A percentile compares a stretch with the other conserved stretches of the same genome.
These are phyloP conservation scores for Monosporascus sp. DNA, from an alignment of 2,329 filamentous ascomycete genomes.

Conservation along the genomic window DNA sequence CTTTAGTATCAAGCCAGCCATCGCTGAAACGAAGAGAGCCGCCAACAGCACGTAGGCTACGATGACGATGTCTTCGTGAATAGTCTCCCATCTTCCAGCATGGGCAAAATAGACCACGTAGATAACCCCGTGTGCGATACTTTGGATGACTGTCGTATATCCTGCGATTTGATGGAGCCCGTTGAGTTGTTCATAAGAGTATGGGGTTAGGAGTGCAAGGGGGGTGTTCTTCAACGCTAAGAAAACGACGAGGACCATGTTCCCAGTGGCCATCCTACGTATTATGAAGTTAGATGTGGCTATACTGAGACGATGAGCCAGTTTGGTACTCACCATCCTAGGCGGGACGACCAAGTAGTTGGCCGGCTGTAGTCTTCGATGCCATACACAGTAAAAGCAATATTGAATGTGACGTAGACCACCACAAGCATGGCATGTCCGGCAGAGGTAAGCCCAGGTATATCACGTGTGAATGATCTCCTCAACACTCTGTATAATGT, in stretches of 20 bases:
- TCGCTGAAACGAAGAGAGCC: conserved; percentile 31
- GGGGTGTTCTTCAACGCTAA: conserved; percentile 45
- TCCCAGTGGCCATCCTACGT: conserved; percentile 39
- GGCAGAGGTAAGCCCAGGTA: conserved; percentile 32
- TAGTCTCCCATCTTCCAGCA: conserved; percentile 9
- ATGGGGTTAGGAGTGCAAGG: conserved; percentile 34
- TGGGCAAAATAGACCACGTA: conserved; percentile 27
- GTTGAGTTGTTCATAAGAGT: conserved; percentile 42
- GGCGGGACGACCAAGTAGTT: conserved; percentile 24
- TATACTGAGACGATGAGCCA: not conserved
- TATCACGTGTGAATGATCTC: conserved; percentile 22
- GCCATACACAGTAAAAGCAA: conserved; percentile 27
- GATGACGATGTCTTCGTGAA: conserved; percentile 25
- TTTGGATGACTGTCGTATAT: conserved; percentile 32
- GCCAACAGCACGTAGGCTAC: conserved; percentile 31
- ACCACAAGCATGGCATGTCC: conserved; percentile 31
- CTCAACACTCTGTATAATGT: conserved; percentile 11
- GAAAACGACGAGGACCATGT: conserved; percentile 40
- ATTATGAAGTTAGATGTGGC: conserved; percentile 7
- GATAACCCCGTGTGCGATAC: conserved; percentile 30
- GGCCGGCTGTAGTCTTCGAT: conserved; percentile 13
- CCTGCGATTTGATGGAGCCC: conserved; percentile 40
- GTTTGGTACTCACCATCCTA: conserved; percentile 21
- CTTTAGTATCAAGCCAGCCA: conserved; percentile 27
- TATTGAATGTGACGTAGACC: conserved; percentile 29